Evolutionary conservation across 306 rosid species (phyloP).

Genomic region (Carpinus fangiana): DNA sequence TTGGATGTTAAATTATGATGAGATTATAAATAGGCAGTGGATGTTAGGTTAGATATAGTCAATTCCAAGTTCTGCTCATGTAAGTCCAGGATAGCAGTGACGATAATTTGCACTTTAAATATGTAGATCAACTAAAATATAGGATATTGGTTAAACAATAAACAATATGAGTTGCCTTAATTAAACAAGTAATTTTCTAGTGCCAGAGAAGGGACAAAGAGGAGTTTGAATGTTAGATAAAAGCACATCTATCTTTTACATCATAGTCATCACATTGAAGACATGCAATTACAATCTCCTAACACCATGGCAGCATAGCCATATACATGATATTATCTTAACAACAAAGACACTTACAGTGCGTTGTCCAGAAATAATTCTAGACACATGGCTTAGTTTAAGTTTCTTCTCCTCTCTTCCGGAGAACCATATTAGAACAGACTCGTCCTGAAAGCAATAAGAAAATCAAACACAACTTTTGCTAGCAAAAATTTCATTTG

Average conservation of each 20-base stretch:
- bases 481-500: constrained; percentile 23
- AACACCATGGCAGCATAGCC: constrained; percentile 27
- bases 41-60: background rate
- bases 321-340: constrained; percentile 22
- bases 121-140: background rate
- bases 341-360: constrained; percentile 62
- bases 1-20: background rate
- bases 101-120: background rate
- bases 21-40: background rate
- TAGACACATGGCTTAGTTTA: constrained; percentile 85
- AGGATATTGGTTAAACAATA: background rate
- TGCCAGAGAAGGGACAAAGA: background rate
- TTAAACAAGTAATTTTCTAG: constrained; percentile 13
- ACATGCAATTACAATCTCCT: constrained; percentile 1
- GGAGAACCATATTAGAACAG: constrained; percentile 95
- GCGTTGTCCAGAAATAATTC: constrained; percentile 98
- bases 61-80: background rate
- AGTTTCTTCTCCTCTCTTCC: constrained; percentile 97
- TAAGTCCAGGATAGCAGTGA: background rate
- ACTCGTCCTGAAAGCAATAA: constrained; percentile 80
- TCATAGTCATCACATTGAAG: background rate
- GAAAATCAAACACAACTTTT: constrained; percentile 28
- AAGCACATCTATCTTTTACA: background rate
- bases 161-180: constrained; percentile 1
- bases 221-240: background rate